A percentile compares a stretch with the other conserved stretches of the same genome.
These are phyloP conservation scores for Cordyceps militaris DNA, from an alignment of 2,329 filamentous ascomycete genomes.

Conservation along the genomic window DNA sequence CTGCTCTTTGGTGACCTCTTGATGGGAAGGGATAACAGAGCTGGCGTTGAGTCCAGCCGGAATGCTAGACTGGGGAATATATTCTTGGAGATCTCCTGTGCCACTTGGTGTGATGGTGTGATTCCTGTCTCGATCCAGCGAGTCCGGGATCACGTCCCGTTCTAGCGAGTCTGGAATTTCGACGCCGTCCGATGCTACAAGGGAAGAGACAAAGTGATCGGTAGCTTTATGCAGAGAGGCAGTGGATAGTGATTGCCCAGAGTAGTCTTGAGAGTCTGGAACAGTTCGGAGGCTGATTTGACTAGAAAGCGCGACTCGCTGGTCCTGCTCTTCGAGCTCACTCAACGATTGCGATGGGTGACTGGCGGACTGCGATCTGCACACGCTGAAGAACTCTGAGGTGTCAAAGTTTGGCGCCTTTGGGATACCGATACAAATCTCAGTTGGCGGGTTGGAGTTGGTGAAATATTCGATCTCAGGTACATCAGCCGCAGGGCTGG, in stretches of 20 bases:
- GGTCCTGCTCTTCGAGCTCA: conserved; percentile 30
- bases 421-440: conserved; percentile 24
- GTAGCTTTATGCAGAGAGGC: conserved; percentile 2
- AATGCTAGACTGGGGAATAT: conserved; percentile 3
- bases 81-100: neutral
- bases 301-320: conserved; percentile 23
- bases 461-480: conserved; percentile 14
- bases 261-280: conserved; percentile 37
- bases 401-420: conserved; percentile 27
- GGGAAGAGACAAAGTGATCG: conserved; percentile 7
- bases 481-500: conserved; percentile 17
- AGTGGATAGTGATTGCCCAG: conserved; percentile 20
- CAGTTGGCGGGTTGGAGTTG: conserved; percentile 13
- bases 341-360: conserved; percentile 26
- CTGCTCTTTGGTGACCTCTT: neutral
- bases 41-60: neutral
- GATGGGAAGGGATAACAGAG: neutral
- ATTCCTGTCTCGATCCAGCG: conserved; percentile 12
- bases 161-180: conserved; percentile 17
- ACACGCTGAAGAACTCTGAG: conserved; percentile 29
- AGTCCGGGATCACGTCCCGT: conserved; percentile 15
- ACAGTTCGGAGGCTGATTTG: conserved; percentile 32
- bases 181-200: neutral
- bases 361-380: conserved; percentile 23
- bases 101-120: neutral